Evolutionary conservation across 2,329 filamentous ascomycete species (phyloP).

Genomic region (Fusarium sp.): DNA sequence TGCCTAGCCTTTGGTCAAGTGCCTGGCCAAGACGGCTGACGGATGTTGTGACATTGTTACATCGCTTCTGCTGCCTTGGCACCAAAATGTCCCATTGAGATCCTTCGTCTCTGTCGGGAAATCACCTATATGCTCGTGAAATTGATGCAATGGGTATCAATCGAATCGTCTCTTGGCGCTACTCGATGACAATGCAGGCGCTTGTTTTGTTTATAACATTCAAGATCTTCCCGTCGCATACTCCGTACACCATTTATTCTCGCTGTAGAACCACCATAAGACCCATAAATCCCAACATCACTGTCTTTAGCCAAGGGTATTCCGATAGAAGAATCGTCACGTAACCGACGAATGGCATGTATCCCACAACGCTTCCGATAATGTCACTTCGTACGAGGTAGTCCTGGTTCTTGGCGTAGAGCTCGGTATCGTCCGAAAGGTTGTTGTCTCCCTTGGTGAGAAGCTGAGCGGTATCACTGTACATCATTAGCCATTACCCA

Average conservation of each 20-base stretch:
- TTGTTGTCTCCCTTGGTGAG: conserved; percentile 99
- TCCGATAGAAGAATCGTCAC: conserved; percentile 96
- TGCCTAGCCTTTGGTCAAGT: background rate
- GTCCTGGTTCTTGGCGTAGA: conserved; percentile 85
- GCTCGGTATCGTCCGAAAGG: conserved; percentile 87
- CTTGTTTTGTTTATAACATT: background rate
- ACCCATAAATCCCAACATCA: conserved; percentile 94
- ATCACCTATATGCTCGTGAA: conserved; percentile 16
- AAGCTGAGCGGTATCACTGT: conserved; percentile 71
- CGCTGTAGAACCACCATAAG: conserved; percentile 90
- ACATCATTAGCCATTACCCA: conserved; percentile 4
- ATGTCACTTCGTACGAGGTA: conserved; percentile 90
- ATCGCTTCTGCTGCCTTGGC: conserved; percentile 18
- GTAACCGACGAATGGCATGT: conserved; percentile 94
- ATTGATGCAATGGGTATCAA: conserved; percentile 26
- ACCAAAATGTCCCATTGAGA: background rate
- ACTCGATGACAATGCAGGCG: background rate
- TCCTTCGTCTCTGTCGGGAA: conserved; percentile 2
- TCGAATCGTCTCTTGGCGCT: background rate
- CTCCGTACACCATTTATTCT: conserved; percentile 65
- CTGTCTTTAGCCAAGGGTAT: conserved; percentile 96
- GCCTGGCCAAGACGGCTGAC: background rate
- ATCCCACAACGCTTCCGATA: conserved; percentile 90
- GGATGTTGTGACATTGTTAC: background rate
- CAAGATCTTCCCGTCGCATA: background rate